Evolutionary conservation across 2,329 filamentous ascomycete genomes (phyloP).

Genomic region (Arthrobotrys musiformis): DNA sequence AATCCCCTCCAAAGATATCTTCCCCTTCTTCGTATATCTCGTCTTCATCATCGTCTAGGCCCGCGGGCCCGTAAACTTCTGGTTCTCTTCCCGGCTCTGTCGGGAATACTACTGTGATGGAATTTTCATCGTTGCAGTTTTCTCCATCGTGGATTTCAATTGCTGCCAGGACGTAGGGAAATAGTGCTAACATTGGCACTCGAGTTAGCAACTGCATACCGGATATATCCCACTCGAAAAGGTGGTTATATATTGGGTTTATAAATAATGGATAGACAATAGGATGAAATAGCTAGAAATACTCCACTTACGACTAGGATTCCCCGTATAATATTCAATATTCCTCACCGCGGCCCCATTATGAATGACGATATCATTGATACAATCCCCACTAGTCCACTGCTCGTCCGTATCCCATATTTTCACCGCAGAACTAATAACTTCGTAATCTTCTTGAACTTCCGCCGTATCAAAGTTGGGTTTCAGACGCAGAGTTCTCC

Average conservation of each 20-base stretch:
- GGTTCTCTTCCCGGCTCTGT: neutral
- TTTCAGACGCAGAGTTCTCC: neutral
- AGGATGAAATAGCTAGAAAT: neutral
- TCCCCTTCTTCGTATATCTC: no score
- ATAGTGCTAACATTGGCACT: neutral
- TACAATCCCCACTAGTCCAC: constrained; percentile 29
- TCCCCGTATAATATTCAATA: constrained; percentile 17
- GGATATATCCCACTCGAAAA: no score
- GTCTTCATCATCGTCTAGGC: neutral
- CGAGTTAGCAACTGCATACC: neutral
- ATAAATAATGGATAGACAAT: no score
- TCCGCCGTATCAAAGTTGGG: neutral
- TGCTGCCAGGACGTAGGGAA: neutral
- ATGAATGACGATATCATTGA: constrained; percentile 25
- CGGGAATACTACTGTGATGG: constrained; percentile 2
- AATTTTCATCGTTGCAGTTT: constrained; percentile 30
- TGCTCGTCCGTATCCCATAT: constrained; percentile 7
- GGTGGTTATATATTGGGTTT: no score
- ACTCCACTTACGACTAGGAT: constrained; percentile 31
- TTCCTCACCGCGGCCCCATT: neutral
- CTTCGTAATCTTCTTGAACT: neutral
- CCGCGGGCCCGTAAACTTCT: neutral
- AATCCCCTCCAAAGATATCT: neutral
- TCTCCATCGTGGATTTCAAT: constrained; percentile 26
- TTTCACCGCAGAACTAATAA: neutral